Evolutionary conservation across 2,329 filamentous ascomycete species (phyloP), one percentile per base, ranked within the genome.

Genomic region (Colletotrichum lupini): DNA sequence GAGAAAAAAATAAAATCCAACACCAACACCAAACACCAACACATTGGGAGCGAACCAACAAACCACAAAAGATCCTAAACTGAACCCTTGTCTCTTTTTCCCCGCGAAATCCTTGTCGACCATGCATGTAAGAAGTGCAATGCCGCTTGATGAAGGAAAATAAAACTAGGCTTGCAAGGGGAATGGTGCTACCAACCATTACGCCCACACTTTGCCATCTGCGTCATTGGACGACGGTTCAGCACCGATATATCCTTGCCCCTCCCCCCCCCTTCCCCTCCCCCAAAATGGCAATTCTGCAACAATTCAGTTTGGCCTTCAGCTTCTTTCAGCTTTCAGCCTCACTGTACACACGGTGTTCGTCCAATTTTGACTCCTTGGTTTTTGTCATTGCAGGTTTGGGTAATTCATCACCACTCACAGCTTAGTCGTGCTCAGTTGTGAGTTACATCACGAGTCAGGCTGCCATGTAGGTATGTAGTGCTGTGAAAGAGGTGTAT

Each of bases 331-430:
- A 55, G 59, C 55, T 32, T 16, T 42, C 56, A 56, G 59, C 58
- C 53, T 72, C 30, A 61, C 55, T 42, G 12, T 60, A 70, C 67
- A 70, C 70, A 61, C 60, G 2, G 60, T 70, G 67, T 73, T 73
- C 67, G 46, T 73, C 60, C 46, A 16, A 53, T 46, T 58, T 49
- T 24, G 8, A 59, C 49, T 35, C 42, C n/a, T 46, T 30, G 22
- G 49, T 37, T 26, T 8, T n/a, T 26, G 16, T 35, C 30, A 35
- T 65, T n/a, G 7, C 6, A 22, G 46, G 11, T 22, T 30, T 22
- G 19, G 52, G 26, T 24, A 11, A 11, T 49, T n/a, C n/a, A 12
- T 35, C 6, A 16, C 5, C 9, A 26, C 2, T 11, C 52, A n/a
- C 4, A 16, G 6, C 7, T 5, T 56, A n/a, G 49, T 26, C 28